Evolutionary conservation across 1,284 basidiomycete species (phyloP), one percentile per base, ranked within the genome.

Genomic region (Vanrija sp.): DNA sequence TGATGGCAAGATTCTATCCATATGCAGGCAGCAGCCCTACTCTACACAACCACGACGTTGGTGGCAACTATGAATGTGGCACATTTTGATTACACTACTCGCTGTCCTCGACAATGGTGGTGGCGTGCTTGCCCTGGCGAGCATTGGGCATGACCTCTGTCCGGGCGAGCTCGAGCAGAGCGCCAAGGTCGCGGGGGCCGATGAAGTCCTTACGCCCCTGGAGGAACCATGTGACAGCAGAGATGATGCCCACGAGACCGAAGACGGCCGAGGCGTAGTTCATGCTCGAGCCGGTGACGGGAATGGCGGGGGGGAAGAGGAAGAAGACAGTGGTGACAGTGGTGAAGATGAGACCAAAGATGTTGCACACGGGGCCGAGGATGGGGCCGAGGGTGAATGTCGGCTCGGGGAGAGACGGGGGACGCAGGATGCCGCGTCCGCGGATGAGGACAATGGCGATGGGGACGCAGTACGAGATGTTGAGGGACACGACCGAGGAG

Each of bases 261-360:
- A 71, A 61, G 15, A 71, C 69, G 14, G 71, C 77, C 9, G 74
- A 55, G 6, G 69, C 68, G 60, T 78, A 79, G 62, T 79, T 79
- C 78, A 79, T 79, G 49, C 66, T 74, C 6, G 59, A 61, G 1
- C 66, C 70, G 8, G 64, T 68, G 2, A 74, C 71, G 8, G 77
- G 75, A 0, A 76, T 51, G 14, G 67, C 73, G 8, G 78, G 77
- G 1, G 79, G 79, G 72, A 80, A 80, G 19, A 79, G 58, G 73
- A 80, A 80, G 66, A 80, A 79, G 28, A 80, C 72, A 18, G 71
- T 70, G 8, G 78, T 80, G 38, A 80, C 54, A 8, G 67, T 39
- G 1, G 73, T 74, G 57, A 79, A 80, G 12, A 63, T 45, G 26
- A 80, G 61, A 2, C 73, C 66, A 21, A 71, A 43, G 53, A 79